Evolutionary conservation across 139 green algal species (phyloP), one percentile per base, ranked within the genome.

Genomic region (Eudorina sp.): DNA sequence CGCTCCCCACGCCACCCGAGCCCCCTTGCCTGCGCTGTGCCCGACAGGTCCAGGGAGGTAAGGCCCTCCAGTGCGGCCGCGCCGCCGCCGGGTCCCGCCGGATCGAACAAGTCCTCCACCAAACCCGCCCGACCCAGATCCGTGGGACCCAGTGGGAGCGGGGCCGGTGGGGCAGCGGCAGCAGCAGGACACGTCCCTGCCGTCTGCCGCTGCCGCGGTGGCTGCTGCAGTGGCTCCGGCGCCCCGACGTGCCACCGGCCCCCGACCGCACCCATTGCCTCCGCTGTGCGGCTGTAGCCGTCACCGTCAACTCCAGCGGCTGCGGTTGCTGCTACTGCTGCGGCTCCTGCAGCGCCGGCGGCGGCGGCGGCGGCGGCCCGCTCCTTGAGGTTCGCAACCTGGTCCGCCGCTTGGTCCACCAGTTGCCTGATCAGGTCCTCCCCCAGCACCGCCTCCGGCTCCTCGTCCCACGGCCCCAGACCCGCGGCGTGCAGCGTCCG

Each of bases 81-180:
- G 38, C 68, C 36, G 13, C 38, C 38, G 16, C 36, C 68, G 9
- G 3, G 19, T n/a, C 64, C 68, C 38, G 18, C 13, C 68, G 8
- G 16, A 16, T 76, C 70, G 27, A 79, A 79, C 70, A 79, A n/a
- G 70, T 79, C 70, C 70, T 79, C 70, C 70, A 79, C 25, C 70
- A 79, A 58, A 2, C 70, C 70, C 36, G 2, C 68, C 1, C 34
- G 34, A 5, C 34, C 68, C 36, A 76, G 38, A 1, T 19, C 38
- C 68, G 48, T 38, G 29, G 62, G n/a, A n/a, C n/a, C n/a, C n/a
- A n/a, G n/a, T n/a, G n/a, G n/a, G n/a, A 13, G 16, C 14, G 19
- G 13, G 23, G 55, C 55, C 14, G 48, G 11, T 55, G 21, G 5
- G 55, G 55, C 55, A 29, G 55, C 55, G 55, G 23, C 55, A 31